Conservation (phyloP, 371 early-diverging fungal genomes). For the Synchytrium microbalum region DNA sequence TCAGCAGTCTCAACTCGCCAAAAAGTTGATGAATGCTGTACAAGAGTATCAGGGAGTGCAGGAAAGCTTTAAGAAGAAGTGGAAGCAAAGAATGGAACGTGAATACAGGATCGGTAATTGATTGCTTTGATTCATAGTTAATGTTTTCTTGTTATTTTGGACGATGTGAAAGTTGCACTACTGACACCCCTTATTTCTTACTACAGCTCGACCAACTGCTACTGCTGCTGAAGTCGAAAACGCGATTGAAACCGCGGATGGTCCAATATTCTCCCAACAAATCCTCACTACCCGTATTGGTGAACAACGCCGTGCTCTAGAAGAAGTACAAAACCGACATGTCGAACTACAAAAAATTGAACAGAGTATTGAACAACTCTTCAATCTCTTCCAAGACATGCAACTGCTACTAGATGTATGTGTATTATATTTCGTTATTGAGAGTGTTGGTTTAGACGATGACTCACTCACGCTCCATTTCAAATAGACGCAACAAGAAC, state of each 20-base stretch:
- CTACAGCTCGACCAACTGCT: slow-evolving; percentile 45
- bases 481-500: slow-evolving; percentile 28
- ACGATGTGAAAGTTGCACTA: not conserved
- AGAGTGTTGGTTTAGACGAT: not conserved
- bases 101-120: slow-evolving; percentile 28
- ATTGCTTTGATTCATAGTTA: slow-evolving; percentile 4
- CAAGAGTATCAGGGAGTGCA: slow-evolving; percentile 29
- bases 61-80: slow-evolving; percentile 21
- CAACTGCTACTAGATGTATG: slow-evolving; percentile 44
- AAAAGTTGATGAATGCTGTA: slow-evolving; percentile 28
- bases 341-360: slow-evolving; percentile 52
- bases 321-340: slow-evolving; percentile 53
- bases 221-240: slow-evolving; percentile 44
- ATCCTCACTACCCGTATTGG: slow-evolving; percentile 35
- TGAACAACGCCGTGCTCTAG: slow-evolving; percentile 40
- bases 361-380: slow-evolving; percentile 43
- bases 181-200: not conserved
- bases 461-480: not conserved
- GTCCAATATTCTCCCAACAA: slow-evolving; percentile 46
- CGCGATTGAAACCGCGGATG: slow-evolving; percentile 42
- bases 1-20: slow-evolving; percentile 25
- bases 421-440: not conserved
- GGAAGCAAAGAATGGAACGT: slow-evolving; percentile 31
- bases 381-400: slow-evolving; percentile 53
- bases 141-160: not conserved